Evolutionary conservation across 1,284 basidiomycete species (phyloP).

Genomic region (Phellopilus nigrolimitatus): DNA sequence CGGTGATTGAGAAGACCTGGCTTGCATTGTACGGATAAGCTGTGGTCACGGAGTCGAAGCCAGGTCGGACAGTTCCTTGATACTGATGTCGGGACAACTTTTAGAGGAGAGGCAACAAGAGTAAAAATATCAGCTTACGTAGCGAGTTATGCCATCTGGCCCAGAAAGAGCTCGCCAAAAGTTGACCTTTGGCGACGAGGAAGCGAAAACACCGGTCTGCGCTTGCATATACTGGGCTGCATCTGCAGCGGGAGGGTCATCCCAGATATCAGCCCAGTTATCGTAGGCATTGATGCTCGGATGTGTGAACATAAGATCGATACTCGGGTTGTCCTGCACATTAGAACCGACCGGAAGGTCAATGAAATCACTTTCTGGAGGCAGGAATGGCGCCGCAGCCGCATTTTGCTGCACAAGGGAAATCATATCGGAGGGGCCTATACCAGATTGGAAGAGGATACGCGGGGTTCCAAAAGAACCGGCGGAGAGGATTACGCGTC

Average conservation of each 20-base stretch:
- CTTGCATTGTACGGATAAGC: constrained; percentile 47
- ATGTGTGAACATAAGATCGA: constrained; percentile 63
- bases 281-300: constrained; percentile 57
- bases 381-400: constrained; percentile 42
- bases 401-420: constrained; percentile 44
- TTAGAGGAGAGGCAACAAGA: neutral
- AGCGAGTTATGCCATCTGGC: constrained; percentile 45
- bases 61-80: constrained; percentile 64
- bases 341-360: constrained; percentile 55
- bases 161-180: constrained; percentile 55
- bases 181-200: constrained; percentile 57
- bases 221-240: constrained; percentile 46
- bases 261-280: constrained; percentile 60
- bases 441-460: constrained; percentile 59
- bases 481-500: constrained; percentile 55
- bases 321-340: constrained; percentile 55
- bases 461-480: constrained; percentile 54
- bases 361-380: constrained; percentile 48
- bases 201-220: constrained; percentile 52
- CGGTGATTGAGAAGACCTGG: constrained; percentile 57
- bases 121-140: constrained; percentile 31
- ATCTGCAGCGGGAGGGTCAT: constrained; percentile 48
- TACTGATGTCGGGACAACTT: constrained; percentile 30
- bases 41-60: constrained; percentile 50
- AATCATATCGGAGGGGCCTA: constrained; percentile 59